Percentiles rank a stretch among this genome's conserved stretches.
Conservation (phyloP, 1,284 basidiomycete species). For the Naganishia albida region DNA sequence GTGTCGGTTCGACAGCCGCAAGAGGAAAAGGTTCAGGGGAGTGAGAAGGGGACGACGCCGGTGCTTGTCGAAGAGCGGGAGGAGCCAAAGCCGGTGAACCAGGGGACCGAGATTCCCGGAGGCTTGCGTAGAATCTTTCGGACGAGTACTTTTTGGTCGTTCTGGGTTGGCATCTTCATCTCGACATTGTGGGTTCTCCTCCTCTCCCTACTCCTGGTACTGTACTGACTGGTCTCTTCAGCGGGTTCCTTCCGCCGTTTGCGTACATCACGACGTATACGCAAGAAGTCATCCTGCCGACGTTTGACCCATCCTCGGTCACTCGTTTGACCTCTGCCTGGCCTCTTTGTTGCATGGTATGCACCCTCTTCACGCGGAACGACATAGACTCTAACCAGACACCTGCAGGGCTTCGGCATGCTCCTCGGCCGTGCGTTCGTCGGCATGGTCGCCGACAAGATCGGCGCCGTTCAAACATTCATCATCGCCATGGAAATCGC, state of each 20-base stretch:
- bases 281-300: conserved; percentile 29
- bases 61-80: conserved; percentile 3
- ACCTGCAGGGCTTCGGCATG: conserved; percentile 36
- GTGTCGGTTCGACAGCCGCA: no score
- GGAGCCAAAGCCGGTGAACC: background rate
- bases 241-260: conserved; percentile 35
- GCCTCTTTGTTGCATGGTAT: conserved; percentile 36
- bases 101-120: conserved; percentile 9
- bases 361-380: no score
- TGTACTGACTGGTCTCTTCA: background rate
- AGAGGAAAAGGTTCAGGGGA: background rate
- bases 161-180: conserved; percentile 27
- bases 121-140: conserved; percentile 9
- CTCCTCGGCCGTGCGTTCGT: conserved; percentile 37
- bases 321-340: conserved; percentile 32
- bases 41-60: conserved; percentile 3
- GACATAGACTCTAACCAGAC: no score
- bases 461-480: conserved; percentile 40
- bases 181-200: conserved; percentile 32
- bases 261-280: conserved; percentile 39
- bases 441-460: conserved; percentile 37
- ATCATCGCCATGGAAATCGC: conserved; percentile 37
- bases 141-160: conserved; percentile 24
- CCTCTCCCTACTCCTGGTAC: background rate
- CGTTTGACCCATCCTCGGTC: conserved; percentile 29